Evolutionary conservation across 345 rosid genomes (phyloP).

Genomic region (Eutrema yunnanense): DNA sequence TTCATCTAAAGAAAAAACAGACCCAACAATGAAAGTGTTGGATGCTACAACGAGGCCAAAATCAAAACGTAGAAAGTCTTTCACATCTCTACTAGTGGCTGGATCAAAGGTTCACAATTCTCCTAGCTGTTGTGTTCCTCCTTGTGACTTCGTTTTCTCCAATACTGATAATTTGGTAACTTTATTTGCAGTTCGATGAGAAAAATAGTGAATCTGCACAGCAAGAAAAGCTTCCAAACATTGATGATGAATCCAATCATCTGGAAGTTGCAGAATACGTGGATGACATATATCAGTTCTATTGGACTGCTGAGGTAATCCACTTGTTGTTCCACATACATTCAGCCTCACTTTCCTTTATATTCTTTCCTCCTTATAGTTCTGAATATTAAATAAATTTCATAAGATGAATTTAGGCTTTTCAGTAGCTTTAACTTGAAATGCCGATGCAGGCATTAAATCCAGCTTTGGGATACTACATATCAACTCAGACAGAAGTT

Average conservation of each 20-base stretch:
- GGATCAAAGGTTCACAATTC: conserved; percentile 56
- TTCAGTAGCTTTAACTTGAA: conserved; percentile 10
- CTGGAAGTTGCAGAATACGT: conserved; percentile 96
- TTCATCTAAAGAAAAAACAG: conserved; percentile 27
- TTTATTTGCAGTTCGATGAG: conserved; percentile 47
- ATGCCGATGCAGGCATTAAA: conserved; percentile 49
- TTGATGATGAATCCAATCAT: conserved; percentile 71
- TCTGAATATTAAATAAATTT: background rate
- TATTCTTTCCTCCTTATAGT: background rate
- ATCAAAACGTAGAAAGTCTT: conserved; percentile 78
- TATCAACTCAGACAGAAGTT: conserved; percentile 55
- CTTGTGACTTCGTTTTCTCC: conserved; percentile 8
- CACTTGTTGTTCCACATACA: background rate
- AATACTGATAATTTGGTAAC: conserved; percentile 10
- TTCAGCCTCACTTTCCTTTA: background rate
- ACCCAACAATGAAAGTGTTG: conserved; percentile 22
- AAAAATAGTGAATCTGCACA: conserved; percentile 37
- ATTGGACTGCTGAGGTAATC: conserved; percentile 84
- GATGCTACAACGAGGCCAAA: conserved; percentile 40
- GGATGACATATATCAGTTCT: conserved; percentile 84
- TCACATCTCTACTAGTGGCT: conserved; percentile 68
- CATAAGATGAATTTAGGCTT: conserved; percentile 1
- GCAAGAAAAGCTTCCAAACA: conserved; percentile 51
- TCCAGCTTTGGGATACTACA: conserved; percentile 48
- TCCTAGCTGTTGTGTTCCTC: background rate